Percentiles rank a stretch among this genome's conserved stretches.
Evolutionary conservation across 805 yeast species (phyloP).

Genomic region (Huiozyma sinensis): DNA sequence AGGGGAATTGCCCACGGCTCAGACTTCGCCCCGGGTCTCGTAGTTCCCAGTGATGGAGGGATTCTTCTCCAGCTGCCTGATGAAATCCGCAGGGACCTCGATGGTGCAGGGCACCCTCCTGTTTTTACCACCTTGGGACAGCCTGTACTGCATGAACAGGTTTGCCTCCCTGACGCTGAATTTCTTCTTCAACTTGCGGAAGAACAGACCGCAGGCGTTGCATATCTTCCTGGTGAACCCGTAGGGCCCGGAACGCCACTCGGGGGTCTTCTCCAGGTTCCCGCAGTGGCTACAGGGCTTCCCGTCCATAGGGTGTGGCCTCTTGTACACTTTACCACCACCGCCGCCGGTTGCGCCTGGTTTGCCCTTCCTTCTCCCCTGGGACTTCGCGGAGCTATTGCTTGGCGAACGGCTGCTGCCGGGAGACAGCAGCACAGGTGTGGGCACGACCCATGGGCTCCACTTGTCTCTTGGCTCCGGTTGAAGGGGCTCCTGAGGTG

Average conservation of each 20-base stretch:
- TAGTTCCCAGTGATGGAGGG: neutral
- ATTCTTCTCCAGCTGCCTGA: neutral
- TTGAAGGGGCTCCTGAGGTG: too few relatives aligned
- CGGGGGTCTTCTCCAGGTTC: neutral
- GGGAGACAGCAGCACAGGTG: too few relatives aligned
- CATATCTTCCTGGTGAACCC: slow-evolving; percentile 3
- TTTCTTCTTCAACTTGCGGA: slow-evolving; percentile 1
- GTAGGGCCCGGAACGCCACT: slow-evolving; percentile 5
- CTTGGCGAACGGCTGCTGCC: too few relatives aligned
- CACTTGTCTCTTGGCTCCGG: too few relatives aligned
- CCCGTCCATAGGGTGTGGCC: slow-evolving; percentile 1
- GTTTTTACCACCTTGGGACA: neutral
- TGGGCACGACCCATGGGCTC: too few relatives aligned
- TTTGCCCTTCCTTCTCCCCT: too few relatives aligned
- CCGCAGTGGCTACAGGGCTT: slow-evolving; percentile 2
- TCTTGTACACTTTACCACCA: neutral
- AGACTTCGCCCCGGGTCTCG: neutral
- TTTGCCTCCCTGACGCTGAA: slow-evolving; percentile 1
- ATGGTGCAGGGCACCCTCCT: slow-evolving; percentile 2
- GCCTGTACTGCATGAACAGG: slow-evolving; percentile 2
- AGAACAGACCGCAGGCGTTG: slow-evolving; percentile 5
- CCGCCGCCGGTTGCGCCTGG: too few relatives aligned
- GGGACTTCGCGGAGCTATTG: too few relatives aligned
- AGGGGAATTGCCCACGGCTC: neutral
- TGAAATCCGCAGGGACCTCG: neutral